A percentile compares a stretch with the other conserved stretches of the same genome.
These are phyloP conservation scores for Hawksworthiomyces lignivorus DNA, from an alignment of 2,329 filamentous ascomycete genomes.

Conservation along the genomic window DNA sequence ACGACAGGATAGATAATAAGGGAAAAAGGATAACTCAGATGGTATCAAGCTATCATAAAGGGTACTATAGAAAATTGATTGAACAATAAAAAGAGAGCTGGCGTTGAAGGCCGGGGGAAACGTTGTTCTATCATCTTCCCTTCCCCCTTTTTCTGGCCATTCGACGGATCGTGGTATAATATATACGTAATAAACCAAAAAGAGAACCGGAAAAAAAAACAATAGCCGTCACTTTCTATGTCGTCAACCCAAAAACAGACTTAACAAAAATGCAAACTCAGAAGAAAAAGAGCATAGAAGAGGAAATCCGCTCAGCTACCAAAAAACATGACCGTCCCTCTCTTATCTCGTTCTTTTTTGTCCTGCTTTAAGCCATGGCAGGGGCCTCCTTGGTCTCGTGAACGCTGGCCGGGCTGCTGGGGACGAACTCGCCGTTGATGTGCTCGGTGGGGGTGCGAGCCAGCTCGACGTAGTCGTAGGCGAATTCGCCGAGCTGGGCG, in stretches of 20 bases:
- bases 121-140: neutral
- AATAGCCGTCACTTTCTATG: conserved; percentile 8
- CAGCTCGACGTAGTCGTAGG: conserved; percentile 90
- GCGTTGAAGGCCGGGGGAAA: no score
- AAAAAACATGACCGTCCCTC: neutral
- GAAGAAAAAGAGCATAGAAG: neutral
- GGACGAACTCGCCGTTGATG: conserved; percentile 9
- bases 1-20: no score
- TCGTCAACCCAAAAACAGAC: conserved; percentile 4
- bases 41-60: no score
- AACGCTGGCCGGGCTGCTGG: conserved; percentile 9
- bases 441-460: conserved; percentile 34
- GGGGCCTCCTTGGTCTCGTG: conserved; percentile 11
- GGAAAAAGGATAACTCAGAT: no score
- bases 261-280: neutral
- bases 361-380: neutral
- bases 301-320: neutral
- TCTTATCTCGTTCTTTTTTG: no score
- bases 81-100: no score
- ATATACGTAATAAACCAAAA: conserved; percentile 3
- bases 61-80: no score
- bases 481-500: conserved; percentile 85
- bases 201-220: neutral
- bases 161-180: conserved; percentile 4
- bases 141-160: neutral